phyloP scores from a whole-genome alignment of 2,329 filamentous ascomycete species.

The Dactylellina drechsleri region DNA sequence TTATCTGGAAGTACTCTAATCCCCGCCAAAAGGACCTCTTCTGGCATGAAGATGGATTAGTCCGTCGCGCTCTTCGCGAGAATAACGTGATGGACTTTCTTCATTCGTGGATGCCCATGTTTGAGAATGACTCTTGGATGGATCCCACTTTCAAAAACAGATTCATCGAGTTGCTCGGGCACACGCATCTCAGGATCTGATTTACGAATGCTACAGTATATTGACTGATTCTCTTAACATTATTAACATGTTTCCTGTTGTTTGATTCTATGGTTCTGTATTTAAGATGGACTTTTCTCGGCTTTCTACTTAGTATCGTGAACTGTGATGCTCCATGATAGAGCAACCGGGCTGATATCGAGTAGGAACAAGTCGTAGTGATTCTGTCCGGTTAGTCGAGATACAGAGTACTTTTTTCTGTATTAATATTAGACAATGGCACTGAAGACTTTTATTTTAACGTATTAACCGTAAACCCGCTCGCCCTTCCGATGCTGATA shows the following conservation, averaged over 20 bases:
- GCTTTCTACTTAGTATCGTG: no score
- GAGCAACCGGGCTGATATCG: no score
- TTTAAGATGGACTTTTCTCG: no score
- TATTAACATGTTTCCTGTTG: neutral
- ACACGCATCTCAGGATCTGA: no score
- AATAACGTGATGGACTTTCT: constrained; percentile 1
- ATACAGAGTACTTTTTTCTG: no score
- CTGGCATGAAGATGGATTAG: constrained; percentile 17
- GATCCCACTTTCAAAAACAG: neutral
- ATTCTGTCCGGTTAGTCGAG: no score
- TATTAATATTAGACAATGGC: no score
- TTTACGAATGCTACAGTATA: neutral
- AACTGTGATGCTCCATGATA: no score
- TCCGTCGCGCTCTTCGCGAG: constrained; percentile 11
- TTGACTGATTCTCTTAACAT: neutral
- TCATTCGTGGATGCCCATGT: neutral
- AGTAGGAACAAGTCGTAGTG: no score
- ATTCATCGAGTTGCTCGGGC: neutral
- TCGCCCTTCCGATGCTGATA: no score
- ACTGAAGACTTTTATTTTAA: no score
- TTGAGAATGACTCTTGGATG: neutral
- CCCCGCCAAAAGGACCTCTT: neutral
- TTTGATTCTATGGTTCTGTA: neutral
- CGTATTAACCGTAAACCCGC: no score
- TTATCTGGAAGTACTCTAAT: constrained; percentile 5